Evolutionary conservation across 164 flowering plant species (phyloP).

Genomic region (Macadamia integrifolia): DNA sequence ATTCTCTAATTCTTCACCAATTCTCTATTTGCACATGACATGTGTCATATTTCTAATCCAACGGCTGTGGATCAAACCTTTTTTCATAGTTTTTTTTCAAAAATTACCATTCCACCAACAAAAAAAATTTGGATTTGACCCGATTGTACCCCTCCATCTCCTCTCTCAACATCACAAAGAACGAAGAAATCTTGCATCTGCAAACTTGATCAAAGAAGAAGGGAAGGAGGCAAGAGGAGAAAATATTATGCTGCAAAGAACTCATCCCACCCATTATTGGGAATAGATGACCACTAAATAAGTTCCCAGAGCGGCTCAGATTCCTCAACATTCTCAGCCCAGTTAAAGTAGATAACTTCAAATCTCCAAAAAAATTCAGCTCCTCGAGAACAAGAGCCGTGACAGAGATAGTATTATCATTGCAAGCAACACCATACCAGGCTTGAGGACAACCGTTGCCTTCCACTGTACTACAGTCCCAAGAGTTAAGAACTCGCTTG

Average conservation of each 20-base stretch:
- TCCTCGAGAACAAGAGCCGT: slow-evolving; percentile 41
- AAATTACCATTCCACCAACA: too few species aligned
- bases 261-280: slow-evolving; percentile 59
- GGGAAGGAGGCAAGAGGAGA: too few species aligned
- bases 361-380: slow-evolving; percentile 57
- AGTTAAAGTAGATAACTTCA: slow-evolving; percentile 60
- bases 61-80: too few species aligned
- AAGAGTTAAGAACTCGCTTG: slow-evolving; percentile 30
- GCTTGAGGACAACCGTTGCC: slow-evolving; percentile 32
- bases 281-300: slow-evolving; percentile 61
- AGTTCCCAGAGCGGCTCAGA: slow-evolving; percentile 63
- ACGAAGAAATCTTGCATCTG: too few species aligned
- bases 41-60: too few species aligned
- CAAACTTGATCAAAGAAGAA: too few species aligned
- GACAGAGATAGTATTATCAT: slow-evolving; percentile 28
- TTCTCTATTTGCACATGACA: too few species aligned
- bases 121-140: too few species aligned
- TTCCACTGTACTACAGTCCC: slow-evolving; percentile 32
- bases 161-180: too few species aligned
- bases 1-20: too few species aligned
- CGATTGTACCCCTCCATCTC: too few species aligned
- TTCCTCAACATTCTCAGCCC: slow-evolving; percentile 50
- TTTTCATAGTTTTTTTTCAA: too few species aligned
- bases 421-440: slow-evolving; percentile 71
- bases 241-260: slow-evolving; percentile 31